A percentile compares a stretch with the other conserved stretches of the same genome.
Evolutionary conservation across 805 yeast genomes (phyloP).

Genomic region (Sungouiella blattae): DNA sequence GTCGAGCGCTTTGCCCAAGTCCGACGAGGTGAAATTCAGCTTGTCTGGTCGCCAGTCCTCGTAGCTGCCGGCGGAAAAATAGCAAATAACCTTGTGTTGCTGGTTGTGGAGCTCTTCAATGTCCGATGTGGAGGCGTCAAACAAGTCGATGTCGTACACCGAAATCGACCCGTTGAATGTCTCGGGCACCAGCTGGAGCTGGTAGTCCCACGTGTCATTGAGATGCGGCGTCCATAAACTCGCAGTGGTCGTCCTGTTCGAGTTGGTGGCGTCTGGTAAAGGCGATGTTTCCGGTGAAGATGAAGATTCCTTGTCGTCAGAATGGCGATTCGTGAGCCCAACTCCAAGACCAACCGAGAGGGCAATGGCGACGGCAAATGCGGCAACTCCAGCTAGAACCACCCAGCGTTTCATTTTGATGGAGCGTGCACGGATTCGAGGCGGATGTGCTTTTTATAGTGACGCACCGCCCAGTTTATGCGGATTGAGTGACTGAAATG

Average conservation of each 20-base stretch:
- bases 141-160: slow-evolving; percentile 24
- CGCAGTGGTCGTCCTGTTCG: background rate
- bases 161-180: slow-evolving; percentile 7
- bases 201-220: slow-evolving; percentile 13
- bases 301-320: too few relatives aligned
- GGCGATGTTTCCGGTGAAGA: too few relatives aligned
- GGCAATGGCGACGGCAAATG: background rate
- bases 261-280: too few relatives aligned
- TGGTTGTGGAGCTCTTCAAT: slow-evolving; percentile 16
- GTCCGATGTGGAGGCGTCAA: slow-evolving; percentile 9
- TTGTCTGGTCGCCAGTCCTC: slow-evolving; percentile 27
- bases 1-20: slow-evolving; percentile 21
- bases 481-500: too few relatives aligned
- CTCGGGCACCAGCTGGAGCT: slow-evolving; percentile 8
- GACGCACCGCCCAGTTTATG: too few relatives aligned
- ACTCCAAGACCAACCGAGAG: background rate
- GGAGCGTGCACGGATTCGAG: too few relatives aligned
- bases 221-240: background rate
- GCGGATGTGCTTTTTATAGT: too few relatives aligned
- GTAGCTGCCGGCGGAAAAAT: slow-evolving; percentile 28
- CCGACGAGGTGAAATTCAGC: slow-evolving; percentile 12
- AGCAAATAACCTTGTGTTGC: slow-evolving; percentile 23
- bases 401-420: background rate
- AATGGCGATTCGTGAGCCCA: background rate
- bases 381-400: background rate